Evolutionary conservation across 352 stramenopile species (phyloP), one percentile per base, ranked within the genome.

Genomic region (Thraustotheca clavata): DNA sequence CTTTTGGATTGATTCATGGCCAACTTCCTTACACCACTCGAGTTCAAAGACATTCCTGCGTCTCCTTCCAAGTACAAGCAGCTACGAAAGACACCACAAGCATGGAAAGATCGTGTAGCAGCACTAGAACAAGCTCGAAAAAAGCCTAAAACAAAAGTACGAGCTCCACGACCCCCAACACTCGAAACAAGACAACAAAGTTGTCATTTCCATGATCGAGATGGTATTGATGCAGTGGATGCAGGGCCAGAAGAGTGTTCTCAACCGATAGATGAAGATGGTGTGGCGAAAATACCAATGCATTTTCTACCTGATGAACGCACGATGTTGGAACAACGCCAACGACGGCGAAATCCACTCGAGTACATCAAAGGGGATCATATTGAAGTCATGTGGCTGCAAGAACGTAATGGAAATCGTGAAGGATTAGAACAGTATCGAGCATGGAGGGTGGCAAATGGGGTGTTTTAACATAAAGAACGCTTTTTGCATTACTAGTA

Each of bases 281-380:
- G 43, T 8, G 16, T 52, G 43, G 34, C 31, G 43, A 52, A 52
- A 31, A 52, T 52, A 14, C 43, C 43, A 31, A 52, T 52, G 43
- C 43, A 2, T 11, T 2, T 52, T 7, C 1, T 52, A 31, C 43
- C 43, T 18, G 43, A 52, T 31, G 34, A 35, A 31, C 43, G 34
- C 43, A 52, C 43, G 43, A 14, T 52, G 2, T 31, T 52, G 24
- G 11, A 9, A 24, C 43, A 52, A 31, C 43, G 43, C 3, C 43
- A 24, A 11, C 43, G 43, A 14, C 43, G 43, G 11, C 43, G 43
- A 14, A 52, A 52, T 31, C 43, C 43, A 31, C 43, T 52, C 43
- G 43, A 52, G 2, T 52, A 52, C 43, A 52, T 52, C 43, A 52
- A 52, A 31, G 9, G n/a, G 24, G 43, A 52, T 18, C 43, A 52